A percentile compares a stretch with the other conserved stretches of the same genome.
phyloP scores from a whole-genome alignment of 371 early-diverging fungal genomes.

The Mucor plumbeus region DNA sequence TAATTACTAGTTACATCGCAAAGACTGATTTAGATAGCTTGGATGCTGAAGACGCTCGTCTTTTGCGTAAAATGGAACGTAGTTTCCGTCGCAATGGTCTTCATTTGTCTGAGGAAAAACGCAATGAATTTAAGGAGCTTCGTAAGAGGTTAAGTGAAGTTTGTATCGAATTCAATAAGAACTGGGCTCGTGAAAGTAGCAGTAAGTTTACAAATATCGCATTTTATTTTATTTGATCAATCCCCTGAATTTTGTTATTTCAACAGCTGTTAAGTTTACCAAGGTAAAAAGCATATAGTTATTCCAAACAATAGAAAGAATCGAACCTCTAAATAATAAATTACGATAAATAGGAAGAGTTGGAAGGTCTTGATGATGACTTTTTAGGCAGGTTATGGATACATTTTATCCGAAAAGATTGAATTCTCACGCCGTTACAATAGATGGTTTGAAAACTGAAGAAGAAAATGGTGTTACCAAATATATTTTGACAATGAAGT shows the following conservation, averaged over 20 bases:
- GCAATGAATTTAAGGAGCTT: constrained; percentile 63
- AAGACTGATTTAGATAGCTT: constrained; percentile 57
- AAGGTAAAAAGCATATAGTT: constrained; percentile 31
- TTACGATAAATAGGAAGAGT: constrained; percentile 57
- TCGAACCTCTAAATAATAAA: not conserved
- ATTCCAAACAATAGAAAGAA: not conserved
- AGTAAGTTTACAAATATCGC: constrained; percentile 29
- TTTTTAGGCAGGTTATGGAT: constrained; percentile 55
- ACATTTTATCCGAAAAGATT: not conserved
- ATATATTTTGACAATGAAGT: constrained; percentile 79
- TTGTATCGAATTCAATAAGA: constrained; percentile 68
- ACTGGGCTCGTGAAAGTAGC: constrained; percentile 65
- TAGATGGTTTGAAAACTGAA: constrained; percentile 54
- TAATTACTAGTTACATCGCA: constrained; percentile 60
- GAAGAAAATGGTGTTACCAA: constrained; percentile 67
- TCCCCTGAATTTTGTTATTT: constrained; percentile 4
- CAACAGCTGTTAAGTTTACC: constrained; percentile 48
- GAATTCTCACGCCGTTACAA: not conserved
- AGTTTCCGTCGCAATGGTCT: constrained; percentile 76
- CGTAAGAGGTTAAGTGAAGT: constrained; percentile 73
- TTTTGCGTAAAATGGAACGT: constrained; percentile 67
- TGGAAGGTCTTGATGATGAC: constrained; percentile 78
- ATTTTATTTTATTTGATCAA: not conserved
- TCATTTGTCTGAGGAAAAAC: constrained; percentile 64
- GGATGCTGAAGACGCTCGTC: constrained; percentile 67